Percentiles rank a stretch among this genome's conserved stretches.
Evolutionary conservation across 306 rosid species (phyloP).

Genomic region (Rosa multiflora): DNA sequence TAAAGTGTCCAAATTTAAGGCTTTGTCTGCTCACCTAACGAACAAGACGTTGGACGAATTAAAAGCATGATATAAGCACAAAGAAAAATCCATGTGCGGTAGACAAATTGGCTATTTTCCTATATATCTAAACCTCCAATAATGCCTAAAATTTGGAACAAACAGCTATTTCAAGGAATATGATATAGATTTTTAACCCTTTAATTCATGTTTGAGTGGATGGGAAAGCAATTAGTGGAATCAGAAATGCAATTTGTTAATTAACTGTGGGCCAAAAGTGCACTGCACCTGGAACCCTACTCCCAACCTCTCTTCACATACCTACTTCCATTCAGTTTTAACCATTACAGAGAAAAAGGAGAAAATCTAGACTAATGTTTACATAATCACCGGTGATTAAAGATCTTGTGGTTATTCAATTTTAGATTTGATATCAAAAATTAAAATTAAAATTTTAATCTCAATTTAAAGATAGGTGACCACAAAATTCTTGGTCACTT

Average conservation of each 20-base stretch:
- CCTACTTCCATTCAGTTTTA: not conserved
- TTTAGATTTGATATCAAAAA: too few relatives aligned
- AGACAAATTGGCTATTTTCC: not conserved
- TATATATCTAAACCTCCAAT: not conserved
- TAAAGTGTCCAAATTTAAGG: not conserved
- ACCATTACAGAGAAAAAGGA: not conserved
- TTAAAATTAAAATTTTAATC: too few relatives aligned
- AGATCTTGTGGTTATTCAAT: too few relatives aligned
- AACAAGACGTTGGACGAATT: conserved; percentile 13
- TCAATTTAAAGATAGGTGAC: too few relatives aligned
- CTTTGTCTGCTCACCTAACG: conserved; percentile 2
- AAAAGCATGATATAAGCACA: not conserved
- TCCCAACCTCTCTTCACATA: conserved; percentile 28
- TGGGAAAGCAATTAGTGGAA: conserved; percentile 5
- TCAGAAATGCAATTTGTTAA: conserved; percentile 11
- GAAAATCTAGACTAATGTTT: not conserved
- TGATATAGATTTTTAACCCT: not conserved
- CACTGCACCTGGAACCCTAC: not conserved
- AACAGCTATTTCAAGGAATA: not conserved
- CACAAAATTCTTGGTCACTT: too few relatives aligned
- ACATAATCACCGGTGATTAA: too few relatives aligned
- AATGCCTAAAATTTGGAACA: not conserved
- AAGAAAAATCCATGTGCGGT: not conserved
- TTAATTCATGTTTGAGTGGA: not conserved
- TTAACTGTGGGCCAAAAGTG: not conserved